Conservation (phyloP, 805 yeast species). For the Saccharomycopsis fermentans region DNA sequence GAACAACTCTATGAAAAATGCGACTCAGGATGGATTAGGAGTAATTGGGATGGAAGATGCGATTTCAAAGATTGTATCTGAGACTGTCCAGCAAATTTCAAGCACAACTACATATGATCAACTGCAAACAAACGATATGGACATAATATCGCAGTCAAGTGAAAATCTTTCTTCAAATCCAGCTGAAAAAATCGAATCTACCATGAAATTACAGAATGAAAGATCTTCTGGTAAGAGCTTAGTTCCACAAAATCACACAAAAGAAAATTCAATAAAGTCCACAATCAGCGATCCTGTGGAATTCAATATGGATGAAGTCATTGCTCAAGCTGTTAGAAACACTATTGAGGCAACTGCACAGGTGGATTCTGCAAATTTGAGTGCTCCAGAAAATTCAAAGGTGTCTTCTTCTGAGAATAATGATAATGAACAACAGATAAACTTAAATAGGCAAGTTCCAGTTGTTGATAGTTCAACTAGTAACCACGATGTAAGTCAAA, state of each 20-base stretch:
- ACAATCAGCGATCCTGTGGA: background rate
- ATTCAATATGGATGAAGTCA: background rate
- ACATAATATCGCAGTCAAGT: background rate
- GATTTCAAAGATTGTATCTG: slow-evolving; percentile 12
- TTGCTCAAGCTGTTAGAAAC: background rate
- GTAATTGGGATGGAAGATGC: slow-evolving; percentile 3
- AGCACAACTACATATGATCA: background rate
- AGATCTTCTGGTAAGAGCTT: background rate
- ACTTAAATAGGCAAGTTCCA: background rate
- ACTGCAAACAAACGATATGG: background rate
- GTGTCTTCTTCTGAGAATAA: background rate
- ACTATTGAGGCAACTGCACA: background rate
- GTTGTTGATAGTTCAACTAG: too few species aligned
- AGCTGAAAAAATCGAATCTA: too few species aligned
- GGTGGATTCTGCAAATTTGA: background rate
- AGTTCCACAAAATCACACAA: background rate
- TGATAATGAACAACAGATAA: background rate
- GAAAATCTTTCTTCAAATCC: background rate
- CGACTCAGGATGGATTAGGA: background rate
- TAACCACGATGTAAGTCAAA: background rate
- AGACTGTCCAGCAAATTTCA: slow-evolving; percentile 6
- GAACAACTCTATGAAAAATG: too few species aligned
- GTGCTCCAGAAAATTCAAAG: background rate
- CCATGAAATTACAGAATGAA: background rate
- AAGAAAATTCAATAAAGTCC: background rate